phyloP scores from a whole-genome alignment of 2,329 filamentous ascomycete species.

The Epicoccum nigrum region DNA sequence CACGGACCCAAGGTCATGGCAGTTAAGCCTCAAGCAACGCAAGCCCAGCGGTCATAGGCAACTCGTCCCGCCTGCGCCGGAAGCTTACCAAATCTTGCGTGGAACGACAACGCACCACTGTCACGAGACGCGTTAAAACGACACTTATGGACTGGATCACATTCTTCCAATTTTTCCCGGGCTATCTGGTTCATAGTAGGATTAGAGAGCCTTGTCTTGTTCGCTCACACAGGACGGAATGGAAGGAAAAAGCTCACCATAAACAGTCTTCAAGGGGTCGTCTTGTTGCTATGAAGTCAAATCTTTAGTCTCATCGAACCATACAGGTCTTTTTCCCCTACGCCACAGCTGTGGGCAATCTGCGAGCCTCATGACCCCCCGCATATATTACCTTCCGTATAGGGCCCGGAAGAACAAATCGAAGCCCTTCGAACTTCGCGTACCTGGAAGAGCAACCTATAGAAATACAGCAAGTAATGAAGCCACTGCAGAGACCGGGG shows the following conservation, averaged over 20 bases:
- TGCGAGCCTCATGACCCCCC: slow-evolving; percentile 30
- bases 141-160: not conserved
- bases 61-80: slow-evolving; percentile 45
- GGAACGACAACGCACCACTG: not conserved
- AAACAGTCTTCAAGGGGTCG: too few species aligned
- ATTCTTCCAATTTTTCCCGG: not conserved
- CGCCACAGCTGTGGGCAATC: slow-evolving; percentile 10
- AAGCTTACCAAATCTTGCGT: slow-evolving; percentile 22
- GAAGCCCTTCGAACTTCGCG: slow-evolving; percentile 26
- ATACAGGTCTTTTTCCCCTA: not conserved
- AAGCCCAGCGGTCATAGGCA: slow-evolving; percentile 33
- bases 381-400: slow-evolving; percentile 27
- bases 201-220: too few species aligned
- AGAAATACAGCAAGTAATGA: slow-evolving; percentile 4
- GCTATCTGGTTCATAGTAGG: too few species aligned
- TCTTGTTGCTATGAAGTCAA: too few species aligned
- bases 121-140: not conserved
- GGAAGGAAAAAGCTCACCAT: too few species aligned
- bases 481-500: slow-evolving; percentile 25
- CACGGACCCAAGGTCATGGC: slow-evolving; percentile 24
- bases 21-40: slow-evolving; percentile 27
- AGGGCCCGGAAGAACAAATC: slow-evolving; percentile 27
- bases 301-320: too few species aligned
- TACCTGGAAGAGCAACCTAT: slow-evolving; percentile 20
- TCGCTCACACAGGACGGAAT: too few species aligned